Base-by-base conservation (phyloP, 371 early-diverging fungal species). In the Rhizopus microsporus region DNA sequence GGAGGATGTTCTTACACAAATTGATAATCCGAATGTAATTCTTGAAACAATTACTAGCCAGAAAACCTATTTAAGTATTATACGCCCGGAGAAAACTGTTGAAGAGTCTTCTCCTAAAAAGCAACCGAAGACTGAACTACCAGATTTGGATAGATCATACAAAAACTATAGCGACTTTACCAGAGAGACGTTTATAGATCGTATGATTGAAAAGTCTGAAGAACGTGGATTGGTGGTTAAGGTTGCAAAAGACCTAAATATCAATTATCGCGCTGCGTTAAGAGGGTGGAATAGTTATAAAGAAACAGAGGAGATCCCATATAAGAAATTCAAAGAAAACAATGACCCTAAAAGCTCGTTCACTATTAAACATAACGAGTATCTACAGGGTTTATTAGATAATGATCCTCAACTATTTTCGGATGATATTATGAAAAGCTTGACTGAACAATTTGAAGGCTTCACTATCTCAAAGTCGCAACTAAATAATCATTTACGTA, bases 191-290 rank as follows among this genome's bases (percentile, higher is more conserved):
- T 54, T 60, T 60, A 54, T 57, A 49, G 57, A 57, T 33, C 54
- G 58, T 57, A 63, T 57, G 57, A 23, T 63, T 31, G 47, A 56
- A 57, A 57, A 57, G 15, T 54, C 58, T 57, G 34, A 57, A 57
- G 63, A 63, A 33, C 50, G 63, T 57, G 57, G 54, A 13, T 42
- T 57, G 33, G 54, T 63, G 48, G 30, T 57, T 43, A 63, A 63
- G 44, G 60, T 60, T 60, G 60, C 54, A 54, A 54, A 30, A 17
- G 55, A 54, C 49, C 39, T 60, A 49, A 45, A 44, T 58, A 52
- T 58, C 23, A 58, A 58, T 57, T 57, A 57, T 31, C 53, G 42
- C 50, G 49, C 50, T 49, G 60, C 60, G 44, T 39, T 53, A 39
- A 56, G 49, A 37, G 48, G 49, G 56, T 56, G 56, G 56, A 47